phyloP scores from a whole-genome alignment of 2,329 filamentous ascomycete genomes.

The Ophiostoma ulmi region DNA sequence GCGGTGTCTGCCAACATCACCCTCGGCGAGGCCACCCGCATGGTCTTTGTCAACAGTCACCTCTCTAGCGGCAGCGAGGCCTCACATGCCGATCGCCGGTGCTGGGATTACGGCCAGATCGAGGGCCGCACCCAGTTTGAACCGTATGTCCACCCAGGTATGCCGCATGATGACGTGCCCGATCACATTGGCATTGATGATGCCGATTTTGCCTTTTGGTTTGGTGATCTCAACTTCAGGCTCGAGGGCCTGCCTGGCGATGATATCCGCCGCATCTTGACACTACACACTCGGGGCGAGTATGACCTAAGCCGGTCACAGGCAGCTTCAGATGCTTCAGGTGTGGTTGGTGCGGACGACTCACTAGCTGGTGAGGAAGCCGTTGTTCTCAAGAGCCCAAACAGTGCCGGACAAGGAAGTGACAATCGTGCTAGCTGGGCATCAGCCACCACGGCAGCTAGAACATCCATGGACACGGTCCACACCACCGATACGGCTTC shows the following conservation, averaged over 20 bases:
- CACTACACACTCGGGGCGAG: constrained; percentile 74
- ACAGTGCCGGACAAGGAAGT: constrained; percentile 38
- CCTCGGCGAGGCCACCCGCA: constrained; percentile 79
- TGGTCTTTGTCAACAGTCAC: constrained; percentile 90
- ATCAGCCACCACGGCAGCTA: constrained; percentile 29
- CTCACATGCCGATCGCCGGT: constrained; percentile 70
- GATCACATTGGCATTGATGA: constrained; percentile 61
- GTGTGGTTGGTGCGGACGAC: constrained; percentile 17
- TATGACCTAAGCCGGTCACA: constrained; percentile 52
- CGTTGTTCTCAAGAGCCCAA: constrained; percentile 41
- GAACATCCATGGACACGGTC: constrained; percentile 26
- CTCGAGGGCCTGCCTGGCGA: constrained; percentile 82
- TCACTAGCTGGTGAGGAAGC: constrained; percentile 46
- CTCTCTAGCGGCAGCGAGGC: constrained; percentile 81
- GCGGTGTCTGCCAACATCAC: constrained; percentile 77
- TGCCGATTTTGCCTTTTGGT: constrained; percentile 93
- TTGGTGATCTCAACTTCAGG: constrained; percentile 92
- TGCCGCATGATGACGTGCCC: constrained; percentile 54
- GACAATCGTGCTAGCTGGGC: constrained; percentile 35
- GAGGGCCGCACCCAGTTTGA: constrained; percentile 70
- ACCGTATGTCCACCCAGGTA: constrained; percentile 59
- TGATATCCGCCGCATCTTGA: constrained; percentile 79
- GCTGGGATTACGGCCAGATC: constrained; percentile 85
- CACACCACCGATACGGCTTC: constrained; percentile 32
- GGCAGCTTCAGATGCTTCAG: constrained; percentile 22